Conservation (phyloP, 2,329 filamentous ascomycete species). For the Zymoseptoria crescenta region DNA sequence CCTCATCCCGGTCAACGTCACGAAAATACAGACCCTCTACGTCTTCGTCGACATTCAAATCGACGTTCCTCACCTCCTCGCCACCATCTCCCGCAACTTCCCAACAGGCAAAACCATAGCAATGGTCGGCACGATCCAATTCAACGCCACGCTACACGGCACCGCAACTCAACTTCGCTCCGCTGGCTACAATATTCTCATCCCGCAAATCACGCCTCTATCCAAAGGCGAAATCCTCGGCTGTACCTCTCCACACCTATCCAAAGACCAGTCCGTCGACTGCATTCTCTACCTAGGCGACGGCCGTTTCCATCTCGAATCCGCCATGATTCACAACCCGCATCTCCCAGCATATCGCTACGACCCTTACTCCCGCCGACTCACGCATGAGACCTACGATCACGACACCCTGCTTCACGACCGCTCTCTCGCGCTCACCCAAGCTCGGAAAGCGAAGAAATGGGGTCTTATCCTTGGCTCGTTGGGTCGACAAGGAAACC, state of each 20-base stretch:
- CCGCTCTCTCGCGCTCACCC: slow-evolving; percentile 65
- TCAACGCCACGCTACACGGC: slow-evolving; percentile 93
- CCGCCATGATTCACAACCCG: slow-evolving; percentile 98
- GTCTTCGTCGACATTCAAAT: slow-evolving; percentile 98
- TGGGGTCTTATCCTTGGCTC: slow-evolving; percentile 95
- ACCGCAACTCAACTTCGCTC: slow-evolving; percentile 68
- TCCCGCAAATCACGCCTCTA: slow-evolving; percentile 86
- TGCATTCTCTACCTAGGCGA: slow-evolving; percentile 84
- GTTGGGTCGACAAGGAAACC: slow-evolving; percentile 88
- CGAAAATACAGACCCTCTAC: slow-evolving; percentile 93
- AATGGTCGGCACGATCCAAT: slow-evolving; percentile 94
- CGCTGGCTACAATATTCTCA: slow-evolving; percentile 75
- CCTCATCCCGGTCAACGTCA: slow-evolving; percentile 90
- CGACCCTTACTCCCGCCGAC: slow-evolving; percentile 86
- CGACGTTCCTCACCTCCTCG: slow-evolving; percentile 77
- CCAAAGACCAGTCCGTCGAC: slow-evolving; percentile 52
- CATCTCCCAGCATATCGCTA: slow-evolving; percentile 85
- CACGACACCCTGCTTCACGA: slow-evolving; percentile 84
- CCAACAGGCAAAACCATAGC: slow-evolving; percentile 76
- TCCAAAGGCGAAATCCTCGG: slow-evolving; percentile 94
- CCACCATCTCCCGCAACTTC: slow-evolving; percentile 84
- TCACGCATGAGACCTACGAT: slow-evolving; percentile 86
- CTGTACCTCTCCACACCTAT: slow-evolving; percentile 82
- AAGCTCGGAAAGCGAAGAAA: slow-evolving; percentile 69
- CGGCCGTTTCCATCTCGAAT: slow-evolving; percentile 91